Evolutionary conservation across 192 early-diverging fungal genomes (phyloP).

Genomic region (Entophlyctis helioformis): DNA sequence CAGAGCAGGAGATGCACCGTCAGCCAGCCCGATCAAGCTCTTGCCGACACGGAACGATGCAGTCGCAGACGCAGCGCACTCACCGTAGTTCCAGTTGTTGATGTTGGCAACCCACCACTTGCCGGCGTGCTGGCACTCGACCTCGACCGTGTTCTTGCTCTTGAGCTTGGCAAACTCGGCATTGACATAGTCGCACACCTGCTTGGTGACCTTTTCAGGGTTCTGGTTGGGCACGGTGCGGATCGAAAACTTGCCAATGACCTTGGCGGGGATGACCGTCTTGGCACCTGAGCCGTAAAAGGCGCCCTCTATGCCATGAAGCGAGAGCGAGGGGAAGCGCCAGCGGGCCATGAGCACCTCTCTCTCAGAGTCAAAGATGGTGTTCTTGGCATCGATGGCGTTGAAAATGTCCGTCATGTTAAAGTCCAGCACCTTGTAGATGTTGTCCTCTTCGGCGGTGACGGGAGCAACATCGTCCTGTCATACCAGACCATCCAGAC

Average conservation of each 20-base stretch:
- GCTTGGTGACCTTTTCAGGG: conserved; percentile 62
- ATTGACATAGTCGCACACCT: conserved; percentile 62
- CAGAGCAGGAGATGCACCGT: conserved; percentile 1
- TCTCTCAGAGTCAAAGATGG: conserved; percentile 64
- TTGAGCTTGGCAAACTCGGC: conserved; percentile 83
- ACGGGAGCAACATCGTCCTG: conserved; percentile 81
- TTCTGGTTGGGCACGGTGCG: conserved; percentile 69
- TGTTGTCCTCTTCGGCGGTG: conserved; percentile 62
- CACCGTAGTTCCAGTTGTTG: conserved; percentile 84
- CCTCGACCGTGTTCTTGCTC: conserved; percentile 70
- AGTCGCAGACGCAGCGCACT: too few species aligned
- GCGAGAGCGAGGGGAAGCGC: conserved; percentile 89
- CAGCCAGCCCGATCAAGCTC: too few species aligned
- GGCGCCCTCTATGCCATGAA: conserved; percentile 97
- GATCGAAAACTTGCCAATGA: conserved; percentile 97
- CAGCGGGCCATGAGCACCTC: conserved; percentile 82
- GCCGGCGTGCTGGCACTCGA: conserved; percentile 71
- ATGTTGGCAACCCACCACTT: conserved; percentile 86
- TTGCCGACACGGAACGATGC: too few species aligned
- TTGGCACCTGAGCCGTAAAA: conserved; percentile 89
- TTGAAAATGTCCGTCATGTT: conserved; percentile 62
- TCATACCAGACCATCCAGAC: background rate
- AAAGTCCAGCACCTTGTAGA: conserved; percentile 81
- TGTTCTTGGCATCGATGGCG: conserved; percentile 61
- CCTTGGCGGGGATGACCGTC: conserved; percentile 93